Evolutionary conservation across 176 grass and related monocot genomes (phyloP).

Genomic region (Ampelocalamus luodianensis): DNA sequence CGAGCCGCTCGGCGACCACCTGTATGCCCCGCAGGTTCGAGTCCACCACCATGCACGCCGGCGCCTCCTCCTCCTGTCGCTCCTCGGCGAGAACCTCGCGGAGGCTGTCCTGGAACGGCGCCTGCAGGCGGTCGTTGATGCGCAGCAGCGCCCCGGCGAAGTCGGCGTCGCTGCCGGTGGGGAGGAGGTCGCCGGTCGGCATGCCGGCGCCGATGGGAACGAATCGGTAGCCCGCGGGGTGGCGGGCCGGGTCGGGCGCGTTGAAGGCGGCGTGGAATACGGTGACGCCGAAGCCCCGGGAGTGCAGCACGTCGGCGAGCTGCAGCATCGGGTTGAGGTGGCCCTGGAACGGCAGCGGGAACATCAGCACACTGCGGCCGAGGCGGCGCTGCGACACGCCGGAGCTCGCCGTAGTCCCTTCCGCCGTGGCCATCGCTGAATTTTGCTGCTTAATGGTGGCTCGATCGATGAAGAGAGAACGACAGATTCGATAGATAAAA

Average conservation of each 20-base stretch:
- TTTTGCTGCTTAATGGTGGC: not conserved
- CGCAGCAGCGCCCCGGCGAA: not conserved
- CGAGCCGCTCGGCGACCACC: not conserved
- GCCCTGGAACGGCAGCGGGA: slow-evolving; percentile 56
- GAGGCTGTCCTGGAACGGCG: not conserved
- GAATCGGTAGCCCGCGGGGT: not conserved
- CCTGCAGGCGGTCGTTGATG: not conserved
- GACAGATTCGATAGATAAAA: not conserved
- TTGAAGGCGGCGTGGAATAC: slow-evolving; percentile 46
- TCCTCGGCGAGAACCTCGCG: not conserved
- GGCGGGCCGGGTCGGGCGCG: slow-evolving; percentile 29
- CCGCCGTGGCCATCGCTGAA: not conserved
- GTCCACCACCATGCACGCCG: slow-evolving; percentile 12
- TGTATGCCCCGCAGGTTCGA: slow-evolving; percentile 15
- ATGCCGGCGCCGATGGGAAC: slow-evolving; percentile 18
- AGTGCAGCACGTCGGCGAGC: slow-evolving; percentile 42
- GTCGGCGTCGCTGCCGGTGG: not conserved
- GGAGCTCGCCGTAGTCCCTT: not conserved
- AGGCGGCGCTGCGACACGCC: not conserved
- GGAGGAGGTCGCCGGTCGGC: not conserved
- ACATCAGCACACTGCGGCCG: slow-evolving; percentile 45
- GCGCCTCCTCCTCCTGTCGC: too few species aligned
- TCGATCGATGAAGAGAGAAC: too few species aligned
- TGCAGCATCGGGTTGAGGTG: slow-evolving; percentile 62
- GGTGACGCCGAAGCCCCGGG: slow-evolving; percentile 47